Conservation (phyloP, 768 basidiomycete genomes). For the Tricholoma bakamatsutake region DNA sequence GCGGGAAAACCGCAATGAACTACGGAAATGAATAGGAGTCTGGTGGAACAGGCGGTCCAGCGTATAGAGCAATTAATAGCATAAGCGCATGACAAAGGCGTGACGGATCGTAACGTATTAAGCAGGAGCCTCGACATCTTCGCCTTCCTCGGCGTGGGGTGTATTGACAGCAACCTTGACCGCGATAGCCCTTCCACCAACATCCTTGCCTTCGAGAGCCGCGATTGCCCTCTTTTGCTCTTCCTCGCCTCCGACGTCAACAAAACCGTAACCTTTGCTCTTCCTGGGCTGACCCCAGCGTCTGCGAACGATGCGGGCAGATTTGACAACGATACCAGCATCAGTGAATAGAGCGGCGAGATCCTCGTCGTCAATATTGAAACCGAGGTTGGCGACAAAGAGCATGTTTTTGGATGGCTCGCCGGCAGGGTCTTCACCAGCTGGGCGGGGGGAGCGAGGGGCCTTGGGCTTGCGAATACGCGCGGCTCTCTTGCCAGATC, state of each 20-base stretch:
- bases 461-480: slow-evolving; percentile 53
- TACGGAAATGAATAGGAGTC: slow-evolving; percentile 16
- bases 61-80: slow-evolving; percentile 28
- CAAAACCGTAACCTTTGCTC: slow-evolving; percentile 97
- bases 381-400: slow-evolving; percentile 97
- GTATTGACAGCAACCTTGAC: slow-evolving; percentile 96
- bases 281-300: slow-evolving; percentile 79
- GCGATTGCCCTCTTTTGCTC: slow-evolving; percentile 91
- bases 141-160: slow-evolving; percentile 48
- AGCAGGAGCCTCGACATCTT: slow-evolving; percentile 25
- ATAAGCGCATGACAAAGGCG: slow-evolving; percentile 19
- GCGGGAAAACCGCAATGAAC: slow-evolving; percentile 38
- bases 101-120: slow-evolving; percentile 19
- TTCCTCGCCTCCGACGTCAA: slow-evolving; percentile 85
- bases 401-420: slow-evolving; percentile 87
- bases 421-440: slow-evolving; percentile 79
- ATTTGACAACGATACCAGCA: slow-evolving; percentile 73
- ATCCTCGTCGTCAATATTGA: slow-evolving; percentile 82
- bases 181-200: slow-evolving; percentile 80
- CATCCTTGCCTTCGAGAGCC: slow-evolving; percentile 79
- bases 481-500: slow-evolving; percentile 40
- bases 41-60: slow-evolving; percentile 14
- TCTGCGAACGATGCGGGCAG: slow-evolving; percentile 85
- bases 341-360: slow-evolving; percentile 82
- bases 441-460: slow-evolving; percentile 58